Base-by-base conservation (phyloP, 192 early-diverging fungal species). In the Mortierella hygrophila region DNA sequence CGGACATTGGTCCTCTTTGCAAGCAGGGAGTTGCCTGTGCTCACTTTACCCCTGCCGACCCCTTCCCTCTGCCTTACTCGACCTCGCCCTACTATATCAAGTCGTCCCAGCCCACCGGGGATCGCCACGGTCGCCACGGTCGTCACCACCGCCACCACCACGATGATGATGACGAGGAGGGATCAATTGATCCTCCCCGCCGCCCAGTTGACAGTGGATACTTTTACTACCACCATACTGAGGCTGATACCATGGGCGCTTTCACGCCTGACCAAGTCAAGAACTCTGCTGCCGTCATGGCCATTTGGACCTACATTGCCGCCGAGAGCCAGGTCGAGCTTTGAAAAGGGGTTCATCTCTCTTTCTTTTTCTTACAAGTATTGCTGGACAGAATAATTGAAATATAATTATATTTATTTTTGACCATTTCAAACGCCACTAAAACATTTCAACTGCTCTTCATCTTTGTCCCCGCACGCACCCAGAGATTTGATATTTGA, bases 141-240 rank as follows among this genome's bases (percentile, higher is more conserved):
- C 74, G 75, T 57, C 42, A 60, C 26, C 74, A 69, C 55, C 40
- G 55, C 18, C 82, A 38, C 47, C 82, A 78, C 15, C 57, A 57
- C 54, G 26, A 54, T 23, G 49, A 41, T 8, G 70, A 78, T 9
- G 42, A 77, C 10, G 47, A 68, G 9, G 82, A 40, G 4, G 73
- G 18, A 5, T 74, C 40, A 4, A 35, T 69, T 20, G 70, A 85
- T 35, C 84, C 70, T 21, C 84, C 84, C 47, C 78, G 84, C 35
- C 78, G 84, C 6, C 79, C 84, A 4, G 75, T 86, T 29, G 84
- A 78, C 29, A 47, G 87, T 44, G 91, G 90, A 10, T 93, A 93
- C 76, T 93, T 93, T 86, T 89, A 90, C 44, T 89, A 91, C 78
- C 93, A 93, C 77, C 93, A 93, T 38, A 91, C 92, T 38, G 76